Conservation (phyloP, 805 yeast genomes). For the Candida adriatica region DNA sequence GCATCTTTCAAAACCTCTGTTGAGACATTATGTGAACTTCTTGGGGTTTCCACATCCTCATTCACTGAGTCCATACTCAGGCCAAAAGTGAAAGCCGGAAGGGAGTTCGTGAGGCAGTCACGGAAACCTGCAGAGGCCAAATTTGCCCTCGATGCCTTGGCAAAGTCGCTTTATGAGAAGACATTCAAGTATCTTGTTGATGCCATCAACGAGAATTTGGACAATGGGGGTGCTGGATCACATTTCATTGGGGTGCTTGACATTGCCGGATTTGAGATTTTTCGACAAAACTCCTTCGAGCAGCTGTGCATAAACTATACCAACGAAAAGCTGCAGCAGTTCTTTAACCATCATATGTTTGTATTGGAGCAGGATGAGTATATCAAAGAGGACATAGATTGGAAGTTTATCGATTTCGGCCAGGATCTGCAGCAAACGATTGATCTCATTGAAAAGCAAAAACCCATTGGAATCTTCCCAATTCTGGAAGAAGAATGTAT, state of each 20-base stretch:
- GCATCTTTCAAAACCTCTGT: conserved; percentile 56
- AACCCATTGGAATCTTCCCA: conserved; percentile 77
- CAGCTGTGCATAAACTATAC: conserved; percentile 97
- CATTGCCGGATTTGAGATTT: conserved; percentile 97
- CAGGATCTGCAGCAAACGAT: conserved; percentile 92
- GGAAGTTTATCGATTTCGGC: conserved; percentile 96
- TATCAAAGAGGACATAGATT: conserved; percentile 84
- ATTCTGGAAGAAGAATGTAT: conserved; percentile 92
- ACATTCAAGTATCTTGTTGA: conserved; percentile 72
- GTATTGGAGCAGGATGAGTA: conserved; percentile 96
- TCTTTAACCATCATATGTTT: conserved; percentile 96
- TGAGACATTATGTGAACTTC: conserved; percentile 45
- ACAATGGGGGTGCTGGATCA: conserved; percentile 33
- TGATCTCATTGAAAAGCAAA: conserved; percentile 72
- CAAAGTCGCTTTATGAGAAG: conserved; percentile 82
- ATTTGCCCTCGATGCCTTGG: conserved; percentile 75
- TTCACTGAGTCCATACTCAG: conserved; percentile 56
- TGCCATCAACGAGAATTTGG: conserved; percentile 65
- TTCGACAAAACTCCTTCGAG: conserved; percentile 89
- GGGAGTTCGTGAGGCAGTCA: conserved; percentile 76
- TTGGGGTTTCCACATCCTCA: conserved; percentile 54
- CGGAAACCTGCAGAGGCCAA: conserved; percentile 75
- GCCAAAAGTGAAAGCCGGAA: conserved; percentile 89
- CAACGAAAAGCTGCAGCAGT: conserved; percentile 94
- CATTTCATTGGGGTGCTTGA: conserved; percentile 91